Conservation (phyloP, 441 rosid species). For the Croton laevigatus region DNA sequence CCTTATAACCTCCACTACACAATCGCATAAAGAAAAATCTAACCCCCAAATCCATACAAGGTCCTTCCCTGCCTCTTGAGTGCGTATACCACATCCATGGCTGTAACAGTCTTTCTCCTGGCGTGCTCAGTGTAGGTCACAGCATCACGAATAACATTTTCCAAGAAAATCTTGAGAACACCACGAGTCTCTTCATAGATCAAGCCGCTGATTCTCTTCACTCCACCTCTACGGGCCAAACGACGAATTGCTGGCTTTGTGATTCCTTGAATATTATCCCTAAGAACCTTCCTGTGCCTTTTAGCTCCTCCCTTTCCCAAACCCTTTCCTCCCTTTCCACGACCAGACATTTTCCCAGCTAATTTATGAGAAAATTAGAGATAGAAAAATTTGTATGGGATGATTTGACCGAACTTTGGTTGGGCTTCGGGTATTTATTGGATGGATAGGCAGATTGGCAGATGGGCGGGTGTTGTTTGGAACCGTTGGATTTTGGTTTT, state of each 20-base stretch:
- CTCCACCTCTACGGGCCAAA: constrained; percentile 25
- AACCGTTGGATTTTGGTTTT: too few relatives aligned
- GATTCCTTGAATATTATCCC: constrained; percentile 26
- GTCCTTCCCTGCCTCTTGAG: constrained; percentile 28
- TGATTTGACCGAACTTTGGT: too few relatives aligned
- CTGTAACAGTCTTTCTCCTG: constrained; percentile 26
- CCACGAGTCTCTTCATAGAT: constrained; percentile 31
- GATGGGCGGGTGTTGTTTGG: too few relatives aligned
- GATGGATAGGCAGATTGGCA: too few relatives aligned
- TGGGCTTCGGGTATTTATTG: too few relatives aligned
- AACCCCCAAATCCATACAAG: constrained; percentile 22
- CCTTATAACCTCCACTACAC: too few relatives aligned
- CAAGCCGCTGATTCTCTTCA: constrained; percentile 24
- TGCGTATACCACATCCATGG: constrained; percentile 29
- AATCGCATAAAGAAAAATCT: not conserved
- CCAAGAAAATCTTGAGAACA: constrained; percentile 26
- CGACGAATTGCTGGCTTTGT: constrained; percentile 27
- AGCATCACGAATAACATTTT: constrained; percentile 29
- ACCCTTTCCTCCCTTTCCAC: constrained; percentile 31
- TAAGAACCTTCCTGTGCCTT: constrained; percentile 24
- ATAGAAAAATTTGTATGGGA: too few relatives aligned
- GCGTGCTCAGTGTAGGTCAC: constrained; percentile 8
- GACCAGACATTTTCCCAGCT: constrained; percentile 13
- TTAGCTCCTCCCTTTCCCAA: constrained; percentile 29
- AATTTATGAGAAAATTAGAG: too few relatives aligned